Evolutionary conservation across 345 rosid genomes (phyloP).

Genomic region (Populus euphratica): DNA sequence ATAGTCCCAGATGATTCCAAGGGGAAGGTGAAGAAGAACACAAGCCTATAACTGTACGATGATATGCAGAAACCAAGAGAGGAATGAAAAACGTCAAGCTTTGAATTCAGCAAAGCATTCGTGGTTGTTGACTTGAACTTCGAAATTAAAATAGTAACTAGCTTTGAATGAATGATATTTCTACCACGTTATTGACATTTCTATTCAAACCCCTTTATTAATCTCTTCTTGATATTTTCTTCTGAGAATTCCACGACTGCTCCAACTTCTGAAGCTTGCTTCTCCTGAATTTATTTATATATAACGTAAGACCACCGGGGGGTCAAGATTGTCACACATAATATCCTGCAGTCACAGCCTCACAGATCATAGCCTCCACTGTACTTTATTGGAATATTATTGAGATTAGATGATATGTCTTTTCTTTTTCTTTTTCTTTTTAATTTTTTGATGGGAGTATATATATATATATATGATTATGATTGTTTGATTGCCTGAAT

Average conservation of each 20-base stretch:
- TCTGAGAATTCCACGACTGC: slow-evolving; percentile 5
- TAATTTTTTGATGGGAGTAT: too few relatives aligned
- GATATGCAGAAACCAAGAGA: slow-evolving; percentile 1
- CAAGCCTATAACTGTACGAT: background rate
- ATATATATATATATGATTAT: too few relatives aligned
- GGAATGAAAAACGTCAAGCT: slow-evolving; percentile 10
- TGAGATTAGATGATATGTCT: too few relatives aligned
- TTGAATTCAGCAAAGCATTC: slow-evolving; percentile 32
- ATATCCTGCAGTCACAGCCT: too few relatives aligned
- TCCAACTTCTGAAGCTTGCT: slow-evolving; percentile 13
- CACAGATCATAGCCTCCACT: too few relatives aligned
- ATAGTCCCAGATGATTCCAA: too few relatives aligned
- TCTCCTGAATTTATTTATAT: slow-evolving; percentile 7
- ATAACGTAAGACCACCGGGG: background rate
- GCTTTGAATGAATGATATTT: background rate
- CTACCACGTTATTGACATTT: background rate
- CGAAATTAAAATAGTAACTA: background rate
- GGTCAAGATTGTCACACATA: too few relatives aligned
- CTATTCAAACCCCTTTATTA: slow-evolving; percentile 5
- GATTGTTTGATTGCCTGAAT: too few relatives aligned
- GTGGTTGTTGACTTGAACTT: slow-evolving; percentile 17
- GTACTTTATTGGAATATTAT: too few relatives aligned
- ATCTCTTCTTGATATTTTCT: background rate
- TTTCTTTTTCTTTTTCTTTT: too few relatives aligned
- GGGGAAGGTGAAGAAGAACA: background rate